Evolutionary conservation across 352 stramenopile genomes (phyloP), one percentile per base, ranked within the genome.

Genomic region (Globisporangium polare): DNA sequence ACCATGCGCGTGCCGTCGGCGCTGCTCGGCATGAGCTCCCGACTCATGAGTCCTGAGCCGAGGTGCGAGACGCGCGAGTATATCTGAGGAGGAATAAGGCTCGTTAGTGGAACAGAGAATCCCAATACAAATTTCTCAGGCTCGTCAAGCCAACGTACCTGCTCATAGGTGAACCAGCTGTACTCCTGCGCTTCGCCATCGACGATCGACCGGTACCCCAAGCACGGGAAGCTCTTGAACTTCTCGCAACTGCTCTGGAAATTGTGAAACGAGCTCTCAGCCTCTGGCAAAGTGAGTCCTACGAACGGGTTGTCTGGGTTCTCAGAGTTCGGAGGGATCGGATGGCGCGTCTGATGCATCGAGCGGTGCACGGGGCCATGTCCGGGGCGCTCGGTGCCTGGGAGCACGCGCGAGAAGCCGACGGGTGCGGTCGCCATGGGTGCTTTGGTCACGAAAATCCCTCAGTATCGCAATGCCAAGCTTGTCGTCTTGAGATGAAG

Each of bases 101-200:
- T 58, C 13, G n/a, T 49, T 13, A 47, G 15, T 58, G 17, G 18
- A 46, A 12, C 3, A 46, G 41, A 46, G 18, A 9, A 22, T 10
- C 41, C 12, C 6, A 10, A 2, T 22, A 46, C 15, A 20, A 46
- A 46, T 9, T 9, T 4, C 17, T 20, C 41, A 22, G 33, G 33
- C 33, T 39, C 10, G 18, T 17, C 41, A 46, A 46, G 33, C 18
- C 41, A 46, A 46, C 39, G 52, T 47, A 58, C 52, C 56, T 89
- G 64, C 4, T 63, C 55, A 60, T 92, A 92, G n/a, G 80, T 81
- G 35, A 79, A 47, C 78, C 78, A 92, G 55, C 72, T 68, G 33
- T 75, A 92, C 5, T 66, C 58, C 26, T 71, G 62, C 0, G 64
- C 68, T 13, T 71, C 59, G 0, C 62, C 71, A 7, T 69, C 58